These are phyloP conservation scores for Trichocomaceae sp. DNA, from an alignment of 2,329 filamentous ascomycete species.

Conservation along the genomic window DNA sequence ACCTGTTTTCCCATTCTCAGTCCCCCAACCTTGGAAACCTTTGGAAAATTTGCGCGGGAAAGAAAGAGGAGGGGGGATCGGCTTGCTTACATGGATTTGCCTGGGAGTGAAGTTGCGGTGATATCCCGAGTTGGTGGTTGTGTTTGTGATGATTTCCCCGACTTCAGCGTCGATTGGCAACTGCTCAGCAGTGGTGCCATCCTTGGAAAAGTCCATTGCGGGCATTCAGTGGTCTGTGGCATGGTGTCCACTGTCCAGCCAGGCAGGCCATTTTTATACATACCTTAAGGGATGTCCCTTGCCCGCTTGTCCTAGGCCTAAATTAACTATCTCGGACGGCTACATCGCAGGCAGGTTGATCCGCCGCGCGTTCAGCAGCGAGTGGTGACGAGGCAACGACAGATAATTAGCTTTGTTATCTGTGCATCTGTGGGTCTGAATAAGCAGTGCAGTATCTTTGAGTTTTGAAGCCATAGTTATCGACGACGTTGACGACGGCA, in stretches of 20 bases:
- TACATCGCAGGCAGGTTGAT: neutral
- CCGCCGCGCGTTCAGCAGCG: neutral
- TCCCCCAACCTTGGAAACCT: too few relatives aligned
- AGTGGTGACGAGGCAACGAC: neutral
- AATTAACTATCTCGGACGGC: too few relatives aligned
- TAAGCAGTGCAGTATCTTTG: too few relatives aligned
- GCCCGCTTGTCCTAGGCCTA: too few relatives aligned
- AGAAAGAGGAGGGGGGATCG: neutral
- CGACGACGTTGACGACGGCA: too few relatives aligned
- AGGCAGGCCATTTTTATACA: neutral
- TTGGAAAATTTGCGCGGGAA: too few relatives aligned
- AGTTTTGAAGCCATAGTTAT: too few relatives aligned
- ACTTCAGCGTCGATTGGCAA: neutral
- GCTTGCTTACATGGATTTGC: slow-evolving; percentile 5
- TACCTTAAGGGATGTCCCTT: too few relatives aligned
- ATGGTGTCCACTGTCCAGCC: too few relatives aligned
- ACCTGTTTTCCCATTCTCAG: neutral
- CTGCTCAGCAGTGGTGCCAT: neutral
- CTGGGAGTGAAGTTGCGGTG: slow-evolving; percentile 1
- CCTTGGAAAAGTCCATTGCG: neutral
- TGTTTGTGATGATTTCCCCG: neutral
- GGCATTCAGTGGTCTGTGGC: too few relatives aligned
- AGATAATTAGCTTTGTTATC: neutral
- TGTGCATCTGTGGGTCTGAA: too few relatives aligned
- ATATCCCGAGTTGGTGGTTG: neutral